phyloP scores from a whole-genome alignment of 225 moss, liverwort and hornwort genomes.

The Marchantia polymorpha region DNA sequence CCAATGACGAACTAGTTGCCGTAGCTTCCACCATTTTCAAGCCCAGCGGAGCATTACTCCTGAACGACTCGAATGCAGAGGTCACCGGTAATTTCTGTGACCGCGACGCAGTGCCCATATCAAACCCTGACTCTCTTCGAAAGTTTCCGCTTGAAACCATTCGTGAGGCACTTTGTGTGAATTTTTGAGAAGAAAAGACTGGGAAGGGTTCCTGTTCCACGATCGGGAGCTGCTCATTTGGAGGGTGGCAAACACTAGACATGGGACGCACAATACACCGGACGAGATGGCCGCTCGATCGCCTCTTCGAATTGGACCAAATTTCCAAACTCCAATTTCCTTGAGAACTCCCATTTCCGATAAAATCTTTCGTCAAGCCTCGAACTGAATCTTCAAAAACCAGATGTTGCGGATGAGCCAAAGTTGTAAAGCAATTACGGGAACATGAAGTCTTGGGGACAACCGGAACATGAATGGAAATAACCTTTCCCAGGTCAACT shows the following conservation, averaged over 20 bases:
- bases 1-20: slow-evolving; percentile 16
- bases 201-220: slow-evolving; percentile 20
- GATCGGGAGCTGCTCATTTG: slow-evolving; percentile 20
- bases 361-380: background rate
- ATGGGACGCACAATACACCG: slow-evolving; percentile 6
- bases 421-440: background rate
- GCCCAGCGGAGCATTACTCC: background rate
- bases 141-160: slow-evolving; percentile 20
- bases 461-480: background rate
- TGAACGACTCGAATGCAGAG: slow-evolving; percentile 31
- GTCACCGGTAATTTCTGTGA: slow-evolving; percentile 27
- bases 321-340: background rate
- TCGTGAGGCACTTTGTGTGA: slow-evolving; percentile 19
- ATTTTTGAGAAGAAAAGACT: slow-evolving; percentile 31
- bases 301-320: background rate
- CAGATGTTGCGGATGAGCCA: background rate
- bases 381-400: background rate
- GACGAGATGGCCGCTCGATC: background rate
- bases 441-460: background rate
- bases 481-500: background rate
- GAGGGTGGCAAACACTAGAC: background rate
- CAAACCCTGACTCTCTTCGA: slow-evolving; percentile 31
- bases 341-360: background rate
- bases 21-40: slow-evolving; percentile 27
- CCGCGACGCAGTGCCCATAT: slow-evolving; percentile 23